Percentiles rank a stretch among this genome's conserved stretches.
Evolutionary conservation across 768 basidiomycete genomes (phyloP).

Genomic region (Melanogaster broomeanus): DNA sequence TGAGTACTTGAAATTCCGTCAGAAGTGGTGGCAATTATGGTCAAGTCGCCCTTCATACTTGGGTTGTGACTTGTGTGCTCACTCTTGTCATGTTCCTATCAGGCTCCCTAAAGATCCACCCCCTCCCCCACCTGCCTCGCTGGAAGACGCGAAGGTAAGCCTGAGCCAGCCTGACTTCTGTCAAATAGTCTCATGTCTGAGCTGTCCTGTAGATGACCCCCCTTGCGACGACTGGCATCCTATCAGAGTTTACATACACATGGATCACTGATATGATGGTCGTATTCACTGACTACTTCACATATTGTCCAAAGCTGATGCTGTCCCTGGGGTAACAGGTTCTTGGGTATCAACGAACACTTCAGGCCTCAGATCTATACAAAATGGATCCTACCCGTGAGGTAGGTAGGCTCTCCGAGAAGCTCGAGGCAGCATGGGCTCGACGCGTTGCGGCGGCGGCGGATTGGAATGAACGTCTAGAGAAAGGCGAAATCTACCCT

Average conservation of each 20-base stretch:
- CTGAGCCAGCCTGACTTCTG: not conserved
- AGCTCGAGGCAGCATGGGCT: constrained; percentile 58
- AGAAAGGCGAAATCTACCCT: constrained; percentile 47
- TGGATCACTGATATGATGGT: constrained; percentile 69
- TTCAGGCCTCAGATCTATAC: constrained; percentile 78
- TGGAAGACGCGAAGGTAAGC: constrained; percentile 54
- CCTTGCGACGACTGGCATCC: constrained; percentile 53
- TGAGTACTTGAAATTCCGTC: constrained; percentile 40
- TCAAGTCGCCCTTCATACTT: constrained; percentile 20
- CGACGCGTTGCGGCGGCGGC: constrained; percentile 48
- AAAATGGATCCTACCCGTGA: constrained; percentile 55
- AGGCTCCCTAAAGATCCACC: constrained; percentile 65
- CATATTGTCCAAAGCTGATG: not conserved
- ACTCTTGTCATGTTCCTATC: not conserved
- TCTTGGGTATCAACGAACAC: constrained; percentile 71
- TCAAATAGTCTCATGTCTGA: not conserved
- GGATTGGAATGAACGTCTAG: constrained; percentile 56
- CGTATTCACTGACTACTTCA: not conserved
- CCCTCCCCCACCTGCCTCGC: constrained; percentile 51
- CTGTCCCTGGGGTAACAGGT: constrained; percentile 38
- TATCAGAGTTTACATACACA: constrained; percentile 61
- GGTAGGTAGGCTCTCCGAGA: constrained; percentile 48
- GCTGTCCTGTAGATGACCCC: constrained; percentile 48
- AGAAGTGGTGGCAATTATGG: constrained; percentile 60
- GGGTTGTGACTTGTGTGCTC: not conserved